A percentile compares a stretch with the other conserved stretches of the same genome.
Conservation (phyloP, 2,329 filamentous ascomycete genomes). For the Albifimbria verrucaria region DNA sequence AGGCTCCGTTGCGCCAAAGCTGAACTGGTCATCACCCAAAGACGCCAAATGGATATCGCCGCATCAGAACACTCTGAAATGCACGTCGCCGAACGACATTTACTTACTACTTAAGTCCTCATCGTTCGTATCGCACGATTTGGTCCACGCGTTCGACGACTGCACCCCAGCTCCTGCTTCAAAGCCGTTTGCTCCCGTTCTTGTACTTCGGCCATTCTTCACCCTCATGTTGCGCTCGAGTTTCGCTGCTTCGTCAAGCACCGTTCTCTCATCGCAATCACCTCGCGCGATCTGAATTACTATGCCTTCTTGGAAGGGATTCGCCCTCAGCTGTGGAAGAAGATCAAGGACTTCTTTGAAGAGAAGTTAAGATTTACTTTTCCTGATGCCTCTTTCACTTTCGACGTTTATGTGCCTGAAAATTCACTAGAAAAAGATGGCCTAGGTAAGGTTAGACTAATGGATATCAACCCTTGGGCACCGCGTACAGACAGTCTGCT, state of each 20-base stretch:
- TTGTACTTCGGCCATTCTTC: slow-evolving; percentile 86
- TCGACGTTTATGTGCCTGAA: slow-evolving; percentile 89
- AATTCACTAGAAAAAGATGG: slow-evolving; percentile 51
- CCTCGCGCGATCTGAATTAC: slow-evolving; percentile 86
- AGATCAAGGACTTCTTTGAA: slow-evolving; percentile 75
- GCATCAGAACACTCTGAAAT: slow-evolving; percentile 87
- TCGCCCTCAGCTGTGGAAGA: slow-evolving; percentile 61
- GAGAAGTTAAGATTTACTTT: slow-evolving; percentile 72
- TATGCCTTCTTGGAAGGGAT: slow-evolving; percentile 74
- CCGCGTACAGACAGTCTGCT: slow-evolving; percentile 82
- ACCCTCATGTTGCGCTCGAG: slow-evolving; percentile 87
- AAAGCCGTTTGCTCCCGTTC: slow-evolving; percentile 63
- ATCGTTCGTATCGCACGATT: slow-evolving; percentile 89
- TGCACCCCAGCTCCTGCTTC: slow-evolving; percentile 38
- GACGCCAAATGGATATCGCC: slow-evolving; percentile 90
- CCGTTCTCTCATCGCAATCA: slow-evolving; percentile 74
- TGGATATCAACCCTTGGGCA: slow-evolving; percentile 97
- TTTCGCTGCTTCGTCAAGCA: slow-evolving; percentile 94
- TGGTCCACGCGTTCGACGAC: slow-evolving; percentile 89
- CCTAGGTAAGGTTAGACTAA: slow-evolving; percentile 74
- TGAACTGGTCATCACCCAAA: slow-evolving; percentile 97
- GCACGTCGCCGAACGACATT: slow-evolving; percentile 81
- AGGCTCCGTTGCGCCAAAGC: slow-evolving; percentile 83
- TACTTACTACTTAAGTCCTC: slow-evolving; percentile 93
- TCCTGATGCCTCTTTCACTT: slow-evolving; percentile 78